Conservation (phyloP, 2,329 filamentous ascomycete genomes). For the Trichoderma sp. region DNA sequence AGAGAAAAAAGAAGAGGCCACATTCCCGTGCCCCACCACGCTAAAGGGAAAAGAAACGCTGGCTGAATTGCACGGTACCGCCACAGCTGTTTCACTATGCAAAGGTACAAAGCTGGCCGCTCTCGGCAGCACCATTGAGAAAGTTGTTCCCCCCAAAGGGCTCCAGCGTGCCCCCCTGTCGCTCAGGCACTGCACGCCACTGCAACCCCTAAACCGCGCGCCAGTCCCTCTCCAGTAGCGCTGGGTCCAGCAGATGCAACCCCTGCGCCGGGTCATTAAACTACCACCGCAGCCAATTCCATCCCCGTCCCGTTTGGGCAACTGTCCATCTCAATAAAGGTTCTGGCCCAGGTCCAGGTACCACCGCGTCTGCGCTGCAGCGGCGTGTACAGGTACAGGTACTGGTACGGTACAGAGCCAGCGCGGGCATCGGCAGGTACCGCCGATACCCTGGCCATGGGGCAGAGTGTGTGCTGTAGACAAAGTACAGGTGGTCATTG, state of each 20-base stretch:
- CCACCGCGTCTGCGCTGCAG: not conserved
- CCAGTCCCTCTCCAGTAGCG: conserved; percentile 3
- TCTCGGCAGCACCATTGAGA: not conserved
- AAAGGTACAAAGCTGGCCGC: not conserved
- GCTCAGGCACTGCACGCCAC: conserved; percentile 2
- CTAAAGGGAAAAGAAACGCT: conserved; percentile 9
- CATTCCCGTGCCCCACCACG: conserved; percentile 10
- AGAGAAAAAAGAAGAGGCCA: not conserved
- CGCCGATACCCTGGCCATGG: not conserved
- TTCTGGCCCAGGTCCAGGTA: not conserved
- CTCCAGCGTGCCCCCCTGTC: not conserved
- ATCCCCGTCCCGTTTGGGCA: conserved; percentile 32
- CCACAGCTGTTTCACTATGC: conserved; percentile 11
- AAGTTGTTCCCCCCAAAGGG: not conserved
- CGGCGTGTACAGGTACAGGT: not conserved
- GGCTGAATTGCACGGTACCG: conserved; percentile 3
- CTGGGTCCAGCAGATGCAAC: conserved; percentile 1
- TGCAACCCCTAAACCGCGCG: conserved; percentile 18
- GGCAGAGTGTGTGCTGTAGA: not conserved
- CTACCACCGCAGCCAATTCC: conserved; percentile 36
- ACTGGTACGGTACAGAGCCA: not conserved
- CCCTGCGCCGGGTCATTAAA: conserved; percentile 32
- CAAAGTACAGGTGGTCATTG: not conserved
- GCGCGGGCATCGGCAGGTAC: not conserved
- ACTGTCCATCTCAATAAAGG: conserved; percentile 25